Evolutionary conservation across 768 basidiomycete genomes (phyloP).

Genomic region (Leccinum sublutescens): DNA sequence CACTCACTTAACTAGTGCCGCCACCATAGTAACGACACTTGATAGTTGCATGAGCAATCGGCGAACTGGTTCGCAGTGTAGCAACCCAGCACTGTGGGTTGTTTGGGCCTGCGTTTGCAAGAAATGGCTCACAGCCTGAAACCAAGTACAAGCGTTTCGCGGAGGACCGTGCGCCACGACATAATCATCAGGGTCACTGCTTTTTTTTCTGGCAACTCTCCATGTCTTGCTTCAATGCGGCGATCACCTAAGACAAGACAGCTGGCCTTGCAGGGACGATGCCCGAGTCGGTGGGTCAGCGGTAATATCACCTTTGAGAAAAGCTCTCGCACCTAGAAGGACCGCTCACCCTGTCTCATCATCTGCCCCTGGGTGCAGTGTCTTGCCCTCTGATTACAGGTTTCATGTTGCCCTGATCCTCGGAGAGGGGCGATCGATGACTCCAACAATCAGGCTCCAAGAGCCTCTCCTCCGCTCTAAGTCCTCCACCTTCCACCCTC

Average conservation of each 20-base stretch:
- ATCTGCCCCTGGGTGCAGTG: background rate
- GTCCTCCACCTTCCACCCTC: background rate
- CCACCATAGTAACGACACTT: background rate
- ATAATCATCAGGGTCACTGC: background rate
- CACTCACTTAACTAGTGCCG: background rate
- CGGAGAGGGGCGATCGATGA: background rate
- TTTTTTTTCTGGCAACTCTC: background rate
- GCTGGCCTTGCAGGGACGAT: background rate
- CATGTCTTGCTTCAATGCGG: background rate
- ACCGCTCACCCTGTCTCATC: background rate
- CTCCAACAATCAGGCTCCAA: background rate
- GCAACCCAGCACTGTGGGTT: background rate
- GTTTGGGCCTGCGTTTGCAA: background rate
- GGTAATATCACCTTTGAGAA: background rate
- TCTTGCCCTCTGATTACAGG: background rate
- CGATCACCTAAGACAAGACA: background rate
- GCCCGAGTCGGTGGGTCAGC: background rate
- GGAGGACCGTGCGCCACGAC: background rate
- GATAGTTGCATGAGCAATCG: background rate
- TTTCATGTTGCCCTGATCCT: background rate
- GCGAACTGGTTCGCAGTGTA: background rate
- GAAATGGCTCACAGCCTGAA: background rate
- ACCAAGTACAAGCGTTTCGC: background rate
- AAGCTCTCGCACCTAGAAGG: background rate
- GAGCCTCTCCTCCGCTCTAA: background rate